A percentile compares a stretch with the other conserved stretches of the same genome.
Evolutionary conservation across 495 filamentous ascomycete genomes (phyloP).

Genomic region (Aspergillus bertholletiae): DNA sequence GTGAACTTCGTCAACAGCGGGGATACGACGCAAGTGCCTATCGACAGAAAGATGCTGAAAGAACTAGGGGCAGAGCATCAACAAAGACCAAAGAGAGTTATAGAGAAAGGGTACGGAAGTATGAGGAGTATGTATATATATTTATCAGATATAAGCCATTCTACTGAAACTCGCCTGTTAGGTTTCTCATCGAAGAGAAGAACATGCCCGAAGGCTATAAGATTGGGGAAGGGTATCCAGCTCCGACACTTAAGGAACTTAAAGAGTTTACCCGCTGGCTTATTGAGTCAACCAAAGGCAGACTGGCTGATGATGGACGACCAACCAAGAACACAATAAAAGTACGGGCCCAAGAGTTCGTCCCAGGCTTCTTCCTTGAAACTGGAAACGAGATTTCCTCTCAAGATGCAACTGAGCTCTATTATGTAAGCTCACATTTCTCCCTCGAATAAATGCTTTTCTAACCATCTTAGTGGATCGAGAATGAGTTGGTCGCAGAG

Average conservation of each 20-base stretch:
- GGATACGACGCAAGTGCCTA: conserved; percentile 1
- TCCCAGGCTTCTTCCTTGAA: conserved; percentile 6
- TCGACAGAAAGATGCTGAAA: conserved; percentile 5
- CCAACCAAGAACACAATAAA: conserved; percentile 1
- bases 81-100: conserved; percentile 6
- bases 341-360: conserved; percentile 1
- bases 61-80: conserved; percentile 7
- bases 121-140: conserved; percentile 9
- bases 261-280: conserved; percentile 8
- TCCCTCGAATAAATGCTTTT: background rate
- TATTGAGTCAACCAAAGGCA: conserved; percentile 1
- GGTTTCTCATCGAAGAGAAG: conserved; percentile 4
- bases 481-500: conserved; percentile 2
- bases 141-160: conserved; percentile 1
- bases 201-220: conserved; percentile 4
- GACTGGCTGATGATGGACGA: background rate
- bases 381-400: conserved; percentile 2
- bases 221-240: conserved; percentile 1
- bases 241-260: conserved; percentile 2
- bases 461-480: conserved; percentile 5
- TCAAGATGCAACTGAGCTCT: background rate
- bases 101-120: conserved; percentile 1
- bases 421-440: conserved; percentile 2
- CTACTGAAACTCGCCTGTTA: conserved; percentile 2
- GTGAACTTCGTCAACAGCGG: conserved; percentile 7